Evolutionary conservation across 352 stramenopile species (phyloP).

Genomic region (Phytophthora fragariaefolia): DNA sequence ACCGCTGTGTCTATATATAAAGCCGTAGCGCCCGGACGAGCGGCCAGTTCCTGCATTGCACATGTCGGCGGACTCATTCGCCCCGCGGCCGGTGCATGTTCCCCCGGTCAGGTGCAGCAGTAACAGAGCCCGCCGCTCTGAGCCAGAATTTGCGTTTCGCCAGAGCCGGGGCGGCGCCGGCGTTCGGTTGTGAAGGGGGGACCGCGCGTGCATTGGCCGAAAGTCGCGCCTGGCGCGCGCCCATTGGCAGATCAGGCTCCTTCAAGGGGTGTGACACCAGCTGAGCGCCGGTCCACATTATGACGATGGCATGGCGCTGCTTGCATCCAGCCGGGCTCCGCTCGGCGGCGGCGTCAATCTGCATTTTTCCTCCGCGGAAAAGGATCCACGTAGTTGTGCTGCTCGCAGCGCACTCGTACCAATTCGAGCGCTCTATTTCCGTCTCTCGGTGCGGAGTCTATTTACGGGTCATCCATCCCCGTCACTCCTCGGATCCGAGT

Average conservation of each 20-base stretch:
- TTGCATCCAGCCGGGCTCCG: neutral
- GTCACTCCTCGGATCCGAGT: slow-evolving; percentile 6
- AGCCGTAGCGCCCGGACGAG: neutral
- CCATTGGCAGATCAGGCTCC: slow-evolving; percentile 27
- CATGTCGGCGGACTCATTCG: too few species aligned
- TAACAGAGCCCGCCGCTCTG: slow-evolving; percentile 10
- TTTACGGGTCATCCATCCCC: neutral
- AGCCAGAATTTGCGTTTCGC: slow-evolving; percentile 21
- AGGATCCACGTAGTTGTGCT: slow-evolving; percentile 30
- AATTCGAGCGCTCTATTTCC: slow-evolving; percentile 14
- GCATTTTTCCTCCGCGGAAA: slow-evolving; percentile 24
- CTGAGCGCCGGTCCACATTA: slow-evolving; percentile 26
- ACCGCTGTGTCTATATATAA: neutral
- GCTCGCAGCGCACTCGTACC: slow-evolving; percentile 33
- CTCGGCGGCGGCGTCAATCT: slow-evolving; percentile 16
- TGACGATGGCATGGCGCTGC: slow-evolving; percentile 4
- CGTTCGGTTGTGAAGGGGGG: slow-evolving; percentile 28
- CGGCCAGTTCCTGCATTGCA: neutral
- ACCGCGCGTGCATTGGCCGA: slow-evolving; percentile 18
- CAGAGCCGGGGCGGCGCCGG: slow-evolving; percentile 22
- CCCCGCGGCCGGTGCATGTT: too few species aligned
- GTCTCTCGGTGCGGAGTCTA: slow-evolving; percentile 12
- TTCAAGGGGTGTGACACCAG: slow-evolving; percentile 29
- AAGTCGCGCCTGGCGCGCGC: neutral
- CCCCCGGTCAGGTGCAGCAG: too few species aligned